A percentile compares a stretch with the other conserved stretches of the same genome.
These are phyloP conservation scores for Rhizophora mangle DNA, from an alignment of 345 rosid genomes.

Conservation along the genomic window DNA sequence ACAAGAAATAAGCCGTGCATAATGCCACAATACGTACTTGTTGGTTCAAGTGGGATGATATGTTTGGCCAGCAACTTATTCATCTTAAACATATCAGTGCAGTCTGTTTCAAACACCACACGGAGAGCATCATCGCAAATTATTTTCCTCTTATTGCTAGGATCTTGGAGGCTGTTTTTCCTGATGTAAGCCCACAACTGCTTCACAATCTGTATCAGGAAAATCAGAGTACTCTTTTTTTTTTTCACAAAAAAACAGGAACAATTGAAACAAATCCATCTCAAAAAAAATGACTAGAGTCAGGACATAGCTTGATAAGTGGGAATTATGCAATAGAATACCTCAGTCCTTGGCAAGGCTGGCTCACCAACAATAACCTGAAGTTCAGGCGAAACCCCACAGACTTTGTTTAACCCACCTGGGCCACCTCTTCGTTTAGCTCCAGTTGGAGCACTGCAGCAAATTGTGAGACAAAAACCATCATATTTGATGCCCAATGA, in stretches of 20 bases:
- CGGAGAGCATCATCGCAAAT: constrained; percentile 92
- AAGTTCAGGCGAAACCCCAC: constrained; percentile 87
- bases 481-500: background rate
- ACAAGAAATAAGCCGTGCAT: background rate
- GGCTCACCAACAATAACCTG: constrained; percentile 92
- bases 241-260: background rate
- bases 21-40: constrained; percentile 46
- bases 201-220: constrained; percentile 70
- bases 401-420: constrained; percentile 93
- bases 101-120: constrained; percentile 86
- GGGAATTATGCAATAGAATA: constrained; percentile 5
- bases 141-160: constrained; percentile 96
- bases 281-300: background rate
- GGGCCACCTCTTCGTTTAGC: constrained; percentile 93
- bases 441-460: constrained; percentile 63
- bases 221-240: constrained; percentile 11
- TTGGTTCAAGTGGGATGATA: constrained; percentile 77
- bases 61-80: constrained; percentile 91
- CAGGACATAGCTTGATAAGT: background rate
- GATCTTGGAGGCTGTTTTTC: constrained; percentile 96
- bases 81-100: constrained; percentile 99
- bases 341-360: constrained; percentile 95
- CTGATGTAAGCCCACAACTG: constrained; percentile 97
- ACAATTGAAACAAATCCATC: background rate
- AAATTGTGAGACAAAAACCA: constrained; percentile 8